These are phyloP conservation scores for Prosopis cineraria DNA, from an alignment of 306 rosid species.

Conservation along the genomic window DNA sequence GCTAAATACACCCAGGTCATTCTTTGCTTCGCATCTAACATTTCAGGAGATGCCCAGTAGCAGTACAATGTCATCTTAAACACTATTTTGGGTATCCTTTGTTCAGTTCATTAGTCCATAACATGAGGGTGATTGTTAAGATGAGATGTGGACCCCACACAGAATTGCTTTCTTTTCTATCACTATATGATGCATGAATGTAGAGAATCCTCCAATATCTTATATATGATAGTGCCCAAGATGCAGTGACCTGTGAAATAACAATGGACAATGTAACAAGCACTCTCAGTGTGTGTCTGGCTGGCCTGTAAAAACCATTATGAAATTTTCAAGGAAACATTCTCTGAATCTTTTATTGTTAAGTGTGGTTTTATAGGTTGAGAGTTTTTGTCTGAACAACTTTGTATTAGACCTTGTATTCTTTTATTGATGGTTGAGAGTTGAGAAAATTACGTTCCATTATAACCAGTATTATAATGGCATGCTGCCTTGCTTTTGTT, in stretches of 20 bases:
- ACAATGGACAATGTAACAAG: background rate
- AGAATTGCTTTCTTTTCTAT: too few relatives aligned
- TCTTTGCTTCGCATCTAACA: background rate
- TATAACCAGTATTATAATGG: background rate
- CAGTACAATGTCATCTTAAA: too few relatives aligned
- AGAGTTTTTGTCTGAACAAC: background rate
- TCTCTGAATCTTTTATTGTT: background rate
- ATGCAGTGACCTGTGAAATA: background rate
- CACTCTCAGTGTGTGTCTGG: background rate
- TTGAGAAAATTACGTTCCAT: background rate
- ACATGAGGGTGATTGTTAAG: too few relatives aligned
- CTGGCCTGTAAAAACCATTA: background rate
- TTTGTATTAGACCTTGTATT: background rate
- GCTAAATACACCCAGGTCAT: background rate
- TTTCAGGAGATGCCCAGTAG: background rate
- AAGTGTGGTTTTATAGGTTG: background rate
- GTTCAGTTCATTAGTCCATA: too few relatives aligned
- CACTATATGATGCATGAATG: background rate
- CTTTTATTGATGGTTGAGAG: slow-evolving; percentile 4
- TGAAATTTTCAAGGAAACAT: background rate
- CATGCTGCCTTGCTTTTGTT: slow-evolving; percentile 5
- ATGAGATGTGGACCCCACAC: too few relatives aligned
- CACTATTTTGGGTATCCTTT: too few relatives aligned
- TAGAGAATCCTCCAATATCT: background rate
- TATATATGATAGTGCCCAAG: background rate